phyloP scores from a whole-genome alignment of 163 green algal species.

The Volvox carteri region DNA sequence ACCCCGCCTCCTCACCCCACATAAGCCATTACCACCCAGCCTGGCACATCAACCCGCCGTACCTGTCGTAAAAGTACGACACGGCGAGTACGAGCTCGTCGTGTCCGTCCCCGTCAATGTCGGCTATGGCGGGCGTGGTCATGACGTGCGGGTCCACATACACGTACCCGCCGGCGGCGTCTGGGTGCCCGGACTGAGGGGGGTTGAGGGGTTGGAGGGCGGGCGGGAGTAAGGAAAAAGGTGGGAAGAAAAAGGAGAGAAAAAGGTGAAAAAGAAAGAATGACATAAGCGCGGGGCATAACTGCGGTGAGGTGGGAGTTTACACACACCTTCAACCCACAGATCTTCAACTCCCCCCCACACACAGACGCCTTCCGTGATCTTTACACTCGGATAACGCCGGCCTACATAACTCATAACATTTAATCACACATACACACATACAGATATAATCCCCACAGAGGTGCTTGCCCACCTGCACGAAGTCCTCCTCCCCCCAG shows the following conservation, averaged over 20 bases:
- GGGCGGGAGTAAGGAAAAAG: neutral
- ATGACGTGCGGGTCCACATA: slow-evolving; percentile 95
- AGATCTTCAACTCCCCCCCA: no score
- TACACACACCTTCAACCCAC: no score
- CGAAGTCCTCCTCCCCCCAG: slow-evolving; percentile 63
- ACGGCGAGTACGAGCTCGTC: slow-evolving; percentile 96
- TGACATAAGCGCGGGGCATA: no score
- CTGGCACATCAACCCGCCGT: no score
- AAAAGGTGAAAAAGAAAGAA: neutral
- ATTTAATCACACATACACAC: neutral
- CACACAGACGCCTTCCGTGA: no score
- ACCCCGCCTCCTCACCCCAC: no score
- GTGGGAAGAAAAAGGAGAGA: neutral
- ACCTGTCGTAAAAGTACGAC: slow-evolving; percentile 95
- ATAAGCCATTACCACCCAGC: no score
- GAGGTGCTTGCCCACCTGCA: slow-evolving; percentile 62
- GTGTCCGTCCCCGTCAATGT: slow-evolving; percentile 94
- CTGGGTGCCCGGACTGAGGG: slow-evolving; percentile 6
- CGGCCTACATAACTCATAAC: no score
- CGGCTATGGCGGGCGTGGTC: slow-evolving; percentile 91
- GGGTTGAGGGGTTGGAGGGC: neutral
- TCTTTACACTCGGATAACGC: no score
- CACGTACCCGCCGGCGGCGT: slow-evolving; percentile 68
- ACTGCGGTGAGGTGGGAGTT: no score
- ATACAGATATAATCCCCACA: neutral